Conservation (phyloP, 768 basidiomycete species). For the Steccherinum ochraceum region DNA sequence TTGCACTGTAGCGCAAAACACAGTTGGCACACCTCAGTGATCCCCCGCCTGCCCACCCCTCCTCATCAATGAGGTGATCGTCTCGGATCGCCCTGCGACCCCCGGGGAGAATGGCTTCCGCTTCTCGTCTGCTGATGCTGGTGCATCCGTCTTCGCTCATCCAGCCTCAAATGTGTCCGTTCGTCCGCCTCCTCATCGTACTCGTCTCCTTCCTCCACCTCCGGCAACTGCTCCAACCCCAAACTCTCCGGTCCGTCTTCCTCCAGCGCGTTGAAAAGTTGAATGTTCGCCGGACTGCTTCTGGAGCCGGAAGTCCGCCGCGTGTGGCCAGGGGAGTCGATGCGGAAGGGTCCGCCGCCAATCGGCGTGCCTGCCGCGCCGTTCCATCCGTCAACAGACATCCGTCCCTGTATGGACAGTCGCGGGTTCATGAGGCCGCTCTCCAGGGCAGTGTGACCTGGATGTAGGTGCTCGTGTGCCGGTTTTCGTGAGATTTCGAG, state of each 20-base stretch:
- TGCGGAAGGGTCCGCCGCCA: slow-evolving; percentile 20
- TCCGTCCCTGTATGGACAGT: slow-evolving; percentile 72
- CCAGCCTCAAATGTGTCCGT: slow-evolving; percentile 38
- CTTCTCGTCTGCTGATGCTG: slow-evolving; percentile 38
- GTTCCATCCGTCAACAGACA: slow-evolving; percentile 76
- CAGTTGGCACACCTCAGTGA: too few species aligned
- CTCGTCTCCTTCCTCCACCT: slow-evolving; percentile 53
- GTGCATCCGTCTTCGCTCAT: slow-evolving; percentile 11
- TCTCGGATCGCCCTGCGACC: slow-evolving; percentile 33
- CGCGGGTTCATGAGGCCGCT: slow-evolving; percentile 70
- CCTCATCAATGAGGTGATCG: slow-evolving; percentile 11
- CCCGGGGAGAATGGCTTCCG: slow-evolving; percentile 47
- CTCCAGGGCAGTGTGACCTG: slow-evolving; percentile 49
- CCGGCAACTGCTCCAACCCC: slow-evolving; percentile 56
- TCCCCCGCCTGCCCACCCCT: too few species aligned
- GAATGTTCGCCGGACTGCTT: slow-evolving; percentile 48
- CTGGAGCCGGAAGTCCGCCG: slow-evolving; percentile 53
- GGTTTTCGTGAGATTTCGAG: slow-evolving; percentile 73
- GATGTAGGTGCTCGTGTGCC: slow-evolving; percentile 34
- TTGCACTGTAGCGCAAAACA: too few species aligned
- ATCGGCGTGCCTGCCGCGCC: slow-evolving; percentile 28
- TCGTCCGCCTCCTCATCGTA: slow-evolving; percentile 40
- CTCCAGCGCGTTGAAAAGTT: slow-evolving; percentile 75
- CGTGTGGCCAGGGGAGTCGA: slow-evolving; percentile 41
- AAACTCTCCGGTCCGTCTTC: slow-evolving; percentile 30